A percentile compares a stretch with the other conserved stretches of the same genome.
Evolutionary conservation across 192 early-diverging fungal species (phyloP).

Genomic region (Pilobolus umbonatus): DNA sequence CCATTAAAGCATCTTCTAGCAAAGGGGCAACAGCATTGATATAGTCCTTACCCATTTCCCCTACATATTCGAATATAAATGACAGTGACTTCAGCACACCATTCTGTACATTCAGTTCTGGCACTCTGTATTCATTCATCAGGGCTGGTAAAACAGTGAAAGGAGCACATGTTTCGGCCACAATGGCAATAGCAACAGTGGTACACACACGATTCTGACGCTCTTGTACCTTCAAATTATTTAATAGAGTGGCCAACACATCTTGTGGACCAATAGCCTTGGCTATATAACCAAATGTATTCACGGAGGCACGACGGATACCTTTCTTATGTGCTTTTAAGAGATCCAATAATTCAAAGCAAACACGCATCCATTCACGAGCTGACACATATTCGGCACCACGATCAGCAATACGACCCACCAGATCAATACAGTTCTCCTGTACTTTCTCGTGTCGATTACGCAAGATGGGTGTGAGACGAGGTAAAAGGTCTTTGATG

Average conservation of each 20-base stretch:
- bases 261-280: constrained; percentile 99
- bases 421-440: constrained; percentile 90
- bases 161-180: constrained; percentile 78
- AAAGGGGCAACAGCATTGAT: constrained; percentile 95
- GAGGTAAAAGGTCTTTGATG: constrained; percentile 93
- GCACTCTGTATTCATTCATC: constrained; percentile 99
- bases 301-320: constrained; percentile 94
- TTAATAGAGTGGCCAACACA: constrained; percentile 93
- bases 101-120: constrained; percentile 99
- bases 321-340: constrained; percentile 94
- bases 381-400: constrained; percentile 94
- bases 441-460: constrained; percentile 97
- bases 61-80: constrained; percentile 99
- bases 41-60: constrained; percentile 97
- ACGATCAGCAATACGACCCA: constrained; percentile 97
- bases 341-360: constrained; percentile 96
- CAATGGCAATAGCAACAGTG: constrained; percentile 96
- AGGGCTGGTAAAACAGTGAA: constrained; percentile 97
- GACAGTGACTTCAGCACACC: constrained; percentile 93
- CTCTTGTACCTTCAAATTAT: constrained; percentile 98
- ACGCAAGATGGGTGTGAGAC: constrained; percentile 96
- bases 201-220: constrained; percentile 99
- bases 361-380: constrained; percentile 99
- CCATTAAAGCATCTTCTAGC: constrained; percentile 94
- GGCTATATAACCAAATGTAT: constrained; percentile 99